Percentiles rank a stretch among this genome's conserved stretches.
Evolutionary conservation across 495 filamentous ascomycete species (phyloP).

Genomic region (Baudoinia panamericana): DNA sequence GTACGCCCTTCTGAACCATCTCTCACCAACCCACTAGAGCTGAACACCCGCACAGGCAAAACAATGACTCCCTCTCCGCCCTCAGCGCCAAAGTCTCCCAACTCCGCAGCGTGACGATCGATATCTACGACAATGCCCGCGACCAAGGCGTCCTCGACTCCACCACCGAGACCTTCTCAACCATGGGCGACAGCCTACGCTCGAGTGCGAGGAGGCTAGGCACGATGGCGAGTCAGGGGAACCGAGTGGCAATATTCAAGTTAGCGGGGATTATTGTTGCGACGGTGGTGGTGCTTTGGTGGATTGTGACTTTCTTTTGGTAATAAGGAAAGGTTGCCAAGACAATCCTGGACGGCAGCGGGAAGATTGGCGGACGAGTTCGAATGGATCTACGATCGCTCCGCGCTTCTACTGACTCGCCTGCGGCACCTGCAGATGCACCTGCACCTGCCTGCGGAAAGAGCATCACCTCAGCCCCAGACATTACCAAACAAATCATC

Average conservation of each 20-base stretch:
- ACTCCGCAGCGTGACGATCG: conserved; percentile 88
- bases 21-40: neutral
- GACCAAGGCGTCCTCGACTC: conserved; percentile 75
- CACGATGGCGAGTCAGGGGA: conserved; percentile 82
- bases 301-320: conserved; percentile 31
- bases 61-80: conserved; percentile 87
- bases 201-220: conserved; percentile 75
- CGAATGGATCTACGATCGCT: too few species aligned
- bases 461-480: conserved; percentile 50
- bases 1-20: conserved; percentile 29
- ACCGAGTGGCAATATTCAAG: conserved; percentile 81
- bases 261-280: conserved; percentile 71
- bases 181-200: conserved; percentile 55
- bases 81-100: conserved; percentile 81
- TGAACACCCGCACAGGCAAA: conserved; percentile 47
- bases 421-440: neutral
- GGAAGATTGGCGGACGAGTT: too few species aligned
- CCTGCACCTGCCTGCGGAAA: neutral
- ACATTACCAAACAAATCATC: conserved; percentile 93
- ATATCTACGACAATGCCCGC: conserved; percentile 91
- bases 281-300: conserved; percentile 61
- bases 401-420: too few species aligned
- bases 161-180: conserved; percentile 55
- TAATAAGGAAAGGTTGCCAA: too few species aligned
- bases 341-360: too few species aligned